These are phyloP conservation scores for Paraurostyla sp. DNA, from an alignment of 73 alveolate species.

Conservation along the genomic window DNA sequence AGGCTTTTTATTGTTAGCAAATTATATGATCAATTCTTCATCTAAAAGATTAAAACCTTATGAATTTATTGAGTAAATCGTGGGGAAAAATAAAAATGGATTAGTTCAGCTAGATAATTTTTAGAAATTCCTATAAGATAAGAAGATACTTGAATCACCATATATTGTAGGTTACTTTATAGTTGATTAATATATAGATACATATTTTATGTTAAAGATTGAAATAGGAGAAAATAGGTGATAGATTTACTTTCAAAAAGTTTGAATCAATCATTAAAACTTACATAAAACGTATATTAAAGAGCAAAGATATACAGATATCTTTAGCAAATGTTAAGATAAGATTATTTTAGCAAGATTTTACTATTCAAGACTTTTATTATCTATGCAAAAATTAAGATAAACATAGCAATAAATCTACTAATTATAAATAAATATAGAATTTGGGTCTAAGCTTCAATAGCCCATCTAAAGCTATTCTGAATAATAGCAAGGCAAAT, in stretches of 20 bases:
- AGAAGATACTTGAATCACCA: neutral
- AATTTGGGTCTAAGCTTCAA: neutral
- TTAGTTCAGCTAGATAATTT: neutral
- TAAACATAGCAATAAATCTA: neutral
- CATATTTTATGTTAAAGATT: neutral
- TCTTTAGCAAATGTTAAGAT: neutral
- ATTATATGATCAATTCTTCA: neutral
- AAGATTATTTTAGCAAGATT: neutral
- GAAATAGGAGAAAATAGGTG: neutral
- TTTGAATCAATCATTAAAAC: slow-evolving; percentile 15
- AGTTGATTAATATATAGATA: too few relatives aligned
- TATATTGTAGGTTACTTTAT: slow-evolving; percentile 15
- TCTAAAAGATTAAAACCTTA: neutral
- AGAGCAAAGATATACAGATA: neutral
- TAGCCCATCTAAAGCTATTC: neutral
- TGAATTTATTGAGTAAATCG: neutral
- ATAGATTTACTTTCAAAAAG: neutral
- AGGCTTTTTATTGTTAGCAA: neutral
- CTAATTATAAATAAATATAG: neutral
- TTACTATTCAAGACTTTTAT: neutral
- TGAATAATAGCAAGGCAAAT: neutral
- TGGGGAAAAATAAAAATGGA: neutral
- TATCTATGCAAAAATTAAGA: neutral
- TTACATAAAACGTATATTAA: neutral
- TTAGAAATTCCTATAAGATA: neutral